These are phyloP conservation scores for Castanopsis chinensis DNA, from an alignment of 306 rosid species.

Conservation along the genomic window DNA sequence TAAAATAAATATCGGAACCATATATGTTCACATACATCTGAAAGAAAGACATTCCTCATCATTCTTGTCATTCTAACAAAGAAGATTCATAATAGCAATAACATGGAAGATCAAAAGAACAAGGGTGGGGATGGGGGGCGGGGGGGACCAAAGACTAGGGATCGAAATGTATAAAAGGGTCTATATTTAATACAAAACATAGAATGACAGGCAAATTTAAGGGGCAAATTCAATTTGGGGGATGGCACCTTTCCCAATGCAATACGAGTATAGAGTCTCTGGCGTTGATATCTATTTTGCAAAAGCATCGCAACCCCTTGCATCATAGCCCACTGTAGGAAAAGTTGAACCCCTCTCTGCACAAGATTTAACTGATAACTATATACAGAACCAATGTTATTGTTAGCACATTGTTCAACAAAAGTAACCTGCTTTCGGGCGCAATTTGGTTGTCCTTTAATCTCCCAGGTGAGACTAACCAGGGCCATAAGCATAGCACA, in stretches of 20 bases:
- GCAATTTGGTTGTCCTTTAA: conserved; percentile 93
- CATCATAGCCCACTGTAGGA: conserved; percentile 99
- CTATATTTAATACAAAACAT: conserved; percentile 12
- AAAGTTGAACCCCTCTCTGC: conserved; percentile 97
- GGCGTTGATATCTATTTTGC: conserved; percentile 98
- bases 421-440: conserved; percentile 74
- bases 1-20: conserved; percentile 17
- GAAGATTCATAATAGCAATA: background rate
- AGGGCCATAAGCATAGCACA: conserved; percentile 96
- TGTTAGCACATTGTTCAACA: background rate
- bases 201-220: background rate
- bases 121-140: background rate
- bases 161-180: background rate
- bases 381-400: background rate
- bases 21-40: background rate
- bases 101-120: background rate
- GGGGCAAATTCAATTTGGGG: background rate
- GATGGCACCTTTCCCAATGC: conserved; percentile 91
- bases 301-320: conserved; percentile 99
- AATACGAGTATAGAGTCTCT: conserved; percentile 97
- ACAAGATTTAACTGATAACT: conserved; percentile 16
- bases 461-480: conserved; percentile 99
- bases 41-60: background rate
- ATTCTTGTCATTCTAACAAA: background rate
- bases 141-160: background rate